Percentiles rank a stretch among this genome's conserved stretches.
Evolutionary conservation across 768 basidiomycete species (phyloP).

Genomic region (Psilocybe cubensis): DNA sequence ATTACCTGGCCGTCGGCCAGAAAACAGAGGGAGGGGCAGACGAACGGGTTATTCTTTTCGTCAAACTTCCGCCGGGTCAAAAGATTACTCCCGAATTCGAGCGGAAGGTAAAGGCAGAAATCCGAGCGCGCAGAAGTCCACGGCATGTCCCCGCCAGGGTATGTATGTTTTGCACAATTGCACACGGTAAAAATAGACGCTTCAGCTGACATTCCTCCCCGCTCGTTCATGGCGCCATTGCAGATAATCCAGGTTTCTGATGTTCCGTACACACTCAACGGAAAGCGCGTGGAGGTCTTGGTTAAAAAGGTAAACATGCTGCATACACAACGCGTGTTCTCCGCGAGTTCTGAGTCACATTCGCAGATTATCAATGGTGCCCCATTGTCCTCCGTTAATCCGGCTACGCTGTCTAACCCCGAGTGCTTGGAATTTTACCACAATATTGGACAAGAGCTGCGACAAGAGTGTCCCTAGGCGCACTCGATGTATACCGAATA

Average conservation of each 20-base stretch:
- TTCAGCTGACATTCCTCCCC: constrained; percentile 12
- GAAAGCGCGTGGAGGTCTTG: constrained; percentile 79
- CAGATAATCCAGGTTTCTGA: constrained; percentile 73
- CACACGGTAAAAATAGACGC: neutral
- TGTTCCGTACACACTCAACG: constrained; percentile 81
- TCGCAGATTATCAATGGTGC: constrained; percentile 79
- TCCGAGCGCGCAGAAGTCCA: constrained; percentile 66
- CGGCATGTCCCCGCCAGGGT: constrained; percentile 80
- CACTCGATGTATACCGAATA: constrained; percentile 6
- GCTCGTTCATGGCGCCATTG: constrained; percentile 5
- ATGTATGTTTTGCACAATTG: constrained; percentile 41
- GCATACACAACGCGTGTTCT: constrained; percentile 17
- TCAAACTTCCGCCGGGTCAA: constrained; percentile 60
- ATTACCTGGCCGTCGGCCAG: constrained; percentile 75
- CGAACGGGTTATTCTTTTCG: constrained; percentile 77
- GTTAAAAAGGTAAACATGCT: constrained; percentile 64
- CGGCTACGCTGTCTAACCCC: constrained; percentile 73
- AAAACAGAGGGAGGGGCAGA: constrained; percentile 65
- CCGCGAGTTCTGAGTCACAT: constrained; percentile 16
- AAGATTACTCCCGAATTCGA: constrained; percentile 54
- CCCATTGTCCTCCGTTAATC: constrained; percentile 67
- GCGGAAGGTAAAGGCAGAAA: constrained; percentile 59
- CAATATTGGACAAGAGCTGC: constrained; percentile 51
- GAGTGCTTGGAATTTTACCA: constrained; percentile 68
- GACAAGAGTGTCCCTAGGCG: constrained; percentile 43